Conservation (phyloP, 305 asterid species). For the Fraxinus angustifolia region DNA sequence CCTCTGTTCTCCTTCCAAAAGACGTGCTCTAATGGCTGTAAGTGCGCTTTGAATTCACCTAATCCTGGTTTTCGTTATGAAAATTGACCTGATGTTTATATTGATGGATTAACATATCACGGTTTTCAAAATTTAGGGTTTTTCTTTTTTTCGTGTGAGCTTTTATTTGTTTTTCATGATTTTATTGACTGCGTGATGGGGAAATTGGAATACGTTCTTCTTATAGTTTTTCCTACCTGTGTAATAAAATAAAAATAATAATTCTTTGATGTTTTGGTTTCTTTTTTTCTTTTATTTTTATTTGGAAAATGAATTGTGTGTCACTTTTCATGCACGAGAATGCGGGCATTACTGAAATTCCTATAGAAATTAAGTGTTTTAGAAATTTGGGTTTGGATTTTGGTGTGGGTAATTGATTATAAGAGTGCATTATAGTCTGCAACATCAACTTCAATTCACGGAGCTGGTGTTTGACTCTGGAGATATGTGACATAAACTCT, state of each 20-base stretch:
- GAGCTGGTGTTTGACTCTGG: not conserved
- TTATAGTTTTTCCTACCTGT: not conserved
- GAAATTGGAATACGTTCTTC: not conserved
- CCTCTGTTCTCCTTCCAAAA: not conserved
- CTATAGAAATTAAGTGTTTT: not conserved
- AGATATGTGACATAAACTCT: not conserved
- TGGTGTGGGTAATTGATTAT: not conserved
- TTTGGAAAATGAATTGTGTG: not conserved
- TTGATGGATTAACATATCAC: not conserved
- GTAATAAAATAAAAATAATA: not conserved
- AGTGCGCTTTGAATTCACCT: not conserved
- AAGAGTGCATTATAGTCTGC: not conserved
- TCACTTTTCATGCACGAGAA: not conserved
- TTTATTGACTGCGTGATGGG: not conserved
- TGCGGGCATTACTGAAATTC: not conserved
- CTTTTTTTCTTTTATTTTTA: not conserved
- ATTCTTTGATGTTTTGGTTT: not conserved
- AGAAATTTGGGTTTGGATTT: not conserved
- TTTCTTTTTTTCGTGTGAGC: not conserved
- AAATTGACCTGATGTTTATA: not conserved
- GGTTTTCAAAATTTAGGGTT: not conserved
- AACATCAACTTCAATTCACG: not conserved
- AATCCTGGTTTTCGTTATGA: not conserved
- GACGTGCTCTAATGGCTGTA: slow-evolving; percentile 16
- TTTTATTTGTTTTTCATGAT: not conserved